Conservation (phyloP, 2,329 filamentous ascomycete genomes). For the Fusarium newnesense region DNA sequence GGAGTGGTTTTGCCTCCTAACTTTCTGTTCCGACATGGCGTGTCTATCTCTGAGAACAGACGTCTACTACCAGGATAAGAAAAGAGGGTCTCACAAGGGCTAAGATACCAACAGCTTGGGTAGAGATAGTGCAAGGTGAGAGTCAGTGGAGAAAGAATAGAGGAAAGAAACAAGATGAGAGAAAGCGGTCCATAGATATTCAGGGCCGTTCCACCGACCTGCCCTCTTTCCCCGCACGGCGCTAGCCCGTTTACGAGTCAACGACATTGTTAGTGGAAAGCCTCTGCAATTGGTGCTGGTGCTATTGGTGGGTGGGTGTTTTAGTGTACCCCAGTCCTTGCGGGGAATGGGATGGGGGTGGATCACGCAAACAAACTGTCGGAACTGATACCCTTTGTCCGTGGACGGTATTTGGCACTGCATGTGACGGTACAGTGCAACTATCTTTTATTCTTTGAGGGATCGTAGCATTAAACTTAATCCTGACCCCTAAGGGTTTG, state of each 20-base stretch:
- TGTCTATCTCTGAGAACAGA: neutral
- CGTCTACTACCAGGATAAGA: neutral
- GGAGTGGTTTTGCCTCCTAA: neutral
- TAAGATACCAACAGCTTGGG: neutral
- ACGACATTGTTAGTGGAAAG: neutral
- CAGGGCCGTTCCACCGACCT: neutral
- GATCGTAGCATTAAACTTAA: rapidly evolving
- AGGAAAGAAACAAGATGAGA: neutral
- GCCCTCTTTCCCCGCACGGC: neutral
- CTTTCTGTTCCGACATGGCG: neutral
- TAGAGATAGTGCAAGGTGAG: neutral
- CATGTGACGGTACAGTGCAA: neutral
- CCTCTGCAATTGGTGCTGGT: neutral
- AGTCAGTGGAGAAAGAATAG: neutral
- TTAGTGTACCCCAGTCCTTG: neutral
- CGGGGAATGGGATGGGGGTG: neutral
- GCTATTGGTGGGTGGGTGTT: neutral
- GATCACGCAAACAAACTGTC: neutral
- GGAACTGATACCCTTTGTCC: neutral
- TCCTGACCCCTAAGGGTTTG: rapidly evolving
- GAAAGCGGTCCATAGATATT: neutral
- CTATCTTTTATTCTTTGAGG: rapidly evolving
- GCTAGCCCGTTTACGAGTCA: neutral
- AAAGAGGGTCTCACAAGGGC: neutral
- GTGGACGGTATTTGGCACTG: neutral